Percentiles rank a stretch among this genome's conserved stretches.
Conservation (phyloP, 768 basidiomycete genomes). For the Podaxis mareebaensis region DNA sequence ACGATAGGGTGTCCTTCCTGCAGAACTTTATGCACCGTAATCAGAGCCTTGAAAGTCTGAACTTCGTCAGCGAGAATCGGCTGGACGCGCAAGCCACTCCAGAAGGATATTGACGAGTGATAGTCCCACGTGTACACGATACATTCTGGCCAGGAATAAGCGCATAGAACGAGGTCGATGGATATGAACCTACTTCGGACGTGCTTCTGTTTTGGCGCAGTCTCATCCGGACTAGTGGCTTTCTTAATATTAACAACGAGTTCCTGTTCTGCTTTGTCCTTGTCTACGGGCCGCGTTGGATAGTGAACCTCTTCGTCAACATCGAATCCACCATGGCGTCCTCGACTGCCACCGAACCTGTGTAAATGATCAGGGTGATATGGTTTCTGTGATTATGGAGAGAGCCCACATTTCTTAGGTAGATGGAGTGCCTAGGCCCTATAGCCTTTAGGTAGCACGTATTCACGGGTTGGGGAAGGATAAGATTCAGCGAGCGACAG, state of each 20-base stretch:
- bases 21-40: conserved; percentile 95
- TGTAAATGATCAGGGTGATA: conserved; percentile 3
- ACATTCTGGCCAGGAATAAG: conserved; percentile 61
- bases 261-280: conserved; percentile 96
- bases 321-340: conserved; percentile 53
- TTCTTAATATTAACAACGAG: conserved; percentile 97
- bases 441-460: not conserved
- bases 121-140: conserved; percentile 99
- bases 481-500: not conserved
- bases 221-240: conserved; percentile 92
- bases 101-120: conserved; percentile 95
- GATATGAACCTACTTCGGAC: conserved; percentile 78
- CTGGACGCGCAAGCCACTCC: conserved; percentile 95
- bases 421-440: not conserved
- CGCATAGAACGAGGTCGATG: conserved; percentile 9
- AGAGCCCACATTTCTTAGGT: conserved; percentile 8
- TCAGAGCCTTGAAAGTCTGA: conserved; percentile 97
- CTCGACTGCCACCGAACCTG: conserved; percentile 43
- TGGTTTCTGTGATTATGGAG: not conserved
- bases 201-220: conserved; percentile 98
- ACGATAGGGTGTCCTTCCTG: conserved; percentile 98
- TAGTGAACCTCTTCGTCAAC: conserved; percentile 87
- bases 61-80: conserved; percentile 97
- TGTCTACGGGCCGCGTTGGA: conserved; percentile 97
- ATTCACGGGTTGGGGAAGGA: not conserved